Evolutionary conservation across 768 basidiomycete genomes (phyloP), one percentile per base, ranked within the genome.

Genomic region (Stropharia rugosoannulata): DNA sequence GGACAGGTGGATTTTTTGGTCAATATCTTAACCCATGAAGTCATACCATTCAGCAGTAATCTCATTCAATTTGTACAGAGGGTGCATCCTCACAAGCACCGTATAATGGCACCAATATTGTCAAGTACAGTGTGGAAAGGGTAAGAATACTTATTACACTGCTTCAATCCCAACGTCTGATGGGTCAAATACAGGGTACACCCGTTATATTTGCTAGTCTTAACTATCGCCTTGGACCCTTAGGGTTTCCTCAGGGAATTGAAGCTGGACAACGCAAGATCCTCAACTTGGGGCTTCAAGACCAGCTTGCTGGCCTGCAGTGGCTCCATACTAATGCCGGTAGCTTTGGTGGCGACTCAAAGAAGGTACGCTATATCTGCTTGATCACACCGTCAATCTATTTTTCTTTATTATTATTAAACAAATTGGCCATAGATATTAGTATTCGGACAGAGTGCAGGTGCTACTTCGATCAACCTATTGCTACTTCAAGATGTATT

Each of bases 271-370:
- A 54, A 12, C 45, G 36, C 3, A 37, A 29, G 8, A 37, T 36
- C 12, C 66, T 76, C 7, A 80, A 80, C 57, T 66, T 80, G 19
- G 80, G 74, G 0, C 64, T 81, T 15, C 68, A 68, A 22, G 80
- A 82, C 56, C 72, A 77, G 57, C 60, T 73, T 18, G 53, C 67
- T 15, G 80, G 76, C 1, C 61, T 80, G 3, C 55, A 70, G 50
- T 82, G 79, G 86, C 75, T 87, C 0, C 80, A 86, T 56, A 62
- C 73, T 16, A 80, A 87, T 58, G 83, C 86, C 48, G 69, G 60
- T 15, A 65, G 66, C 0, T 88, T 87, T 59, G 85, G 87, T 7
- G 85, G 84, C 10, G 81, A 79, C 54, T 67, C 68, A 37, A 19
- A 40, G 35, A 66, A 66, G 54, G 67, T 65, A 22, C 10, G 42